Evolutionary conservation across 495 filamentous ascomycete species (phyloP).

Genomic region (Penicillium waksmanii): DNA sequence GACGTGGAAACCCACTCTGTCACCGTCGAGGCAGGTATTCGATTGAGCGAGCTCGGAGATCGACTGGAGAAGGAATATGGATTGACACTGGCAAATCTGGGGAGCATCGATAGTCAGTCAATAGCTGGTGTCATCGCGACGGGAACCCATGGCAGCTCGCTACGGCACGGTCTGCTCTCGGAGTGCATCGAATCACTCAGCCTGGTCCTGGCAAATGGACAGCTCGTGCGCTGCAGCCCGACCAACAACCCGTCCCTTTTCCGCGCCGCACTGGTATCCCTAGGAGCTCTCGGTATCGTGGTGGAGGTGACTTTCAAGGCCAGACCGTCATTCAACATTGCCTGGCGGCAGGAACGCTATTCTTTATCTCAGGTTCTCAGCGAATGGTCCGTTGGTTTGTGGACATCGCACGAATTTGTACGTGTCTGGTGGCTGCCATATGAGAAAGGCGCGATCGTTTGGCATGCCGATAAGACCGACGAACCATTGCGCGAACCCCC

Average conservation of each 20-base stretch:
- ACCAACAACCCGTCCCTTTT: constrained; percentile 77
- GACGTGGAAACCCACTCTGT: constrained; percentile 65
- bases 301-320: constrained; percentile 85
- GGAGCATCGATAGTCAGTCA: constrained; percentile 93
- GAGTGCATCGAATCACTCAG: constrained; percentile 71
- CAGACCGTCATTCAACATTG: constrained; percentile 73
- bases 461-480: constrained; percentile 77
- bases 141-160: constrained; percentile 87
- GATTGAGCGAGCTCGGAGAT: constrained; percentile 69
- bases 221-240: constrained; percentile 71
- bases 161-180: constrained; percentile 81
- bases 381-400: constrained; percentile 74
- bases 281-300: constrained; percentile 90
- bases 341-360: constrained; percentile 82
- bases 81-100: constrained; percentile 83
- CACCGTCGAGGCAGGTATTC: constrained; percentile 83
- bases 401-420: constrained; percentile 85
- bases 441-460: constrained; percentile 80
- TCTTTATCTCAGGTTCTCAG: constrained; percentile 65
- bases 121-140: constrained; percentile 92
- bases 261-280: constrained; percentile 80
- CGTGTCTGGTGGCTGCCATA: constrained; percentile 98
- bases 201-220: constrained; percentile 83
- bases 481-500: constrained; percentile 51
- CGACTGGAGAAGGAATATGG: constrained; percentile 68